Base-by-base conservation (phyloP, 495 filamentous ascomycete species). In the Aspergillus asperescens region DNA sequence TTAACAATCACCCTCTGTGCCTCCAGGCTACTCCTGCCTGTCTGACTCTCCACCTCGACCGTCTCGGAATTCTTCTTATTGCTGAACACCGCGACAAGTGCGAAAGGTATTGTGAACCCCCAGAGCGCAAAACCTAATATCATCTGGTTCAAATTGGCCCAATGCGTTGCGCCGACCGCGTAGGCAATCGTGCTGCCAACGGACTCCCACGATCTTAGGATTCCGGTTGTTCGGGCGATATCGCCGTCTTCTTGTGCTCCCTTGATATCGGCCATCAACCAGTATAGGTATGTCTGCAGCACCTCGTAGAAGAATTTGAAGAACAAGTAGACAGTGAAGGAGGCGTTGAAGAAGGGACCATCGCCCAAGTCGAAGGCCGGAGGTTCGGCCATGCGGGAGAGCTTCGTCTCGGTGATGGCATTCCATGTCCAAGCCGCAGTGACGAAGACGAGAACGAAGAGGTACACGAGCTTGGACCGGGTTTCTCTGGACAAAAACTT, bases 111-210 rank as follows among this genome's bases (percentile, higher is more conserved):
- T 4, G 48, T 50, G 25, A 50, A 41, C 2, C 35, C 48, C 48
- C 48, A 50, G 18, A 50, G 18, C 4, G 48, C 22, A 41, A 50
- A 50, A 7, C 48, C 48, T 5, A 50, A 22, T 0, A 39, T 28
- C 48, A 50, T 50, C 48, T 50, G 48, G 12, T 50, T 50, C 24
- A 50, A 40, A 20, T 50, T 50, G 8, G 48, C 35, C 48, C 48
- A 50, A 23, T 50, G 48, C 0, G 48, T 50, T n/a, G 77, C 73
- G 1, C 76, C 77, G 20, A 81, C 67, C 0, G 73, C 77, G 38
- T 74, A 79, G 1, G 77, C 62, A 35, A 81, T 63, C 13, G 73
- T 72, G 5, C 70, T 74, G 3, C 77, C 77, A 7, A 81, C 49
- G 1, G 65, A 71, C 61, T 81, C 77, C 52, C 73, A 74, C 9